Percentiles rank a stretch among this genome's conserved stretches.
Evolutionary conservation across 192 early-diverging fungal genomes (phyloP).

Genomic region (Podila clonocystis): DNA sequence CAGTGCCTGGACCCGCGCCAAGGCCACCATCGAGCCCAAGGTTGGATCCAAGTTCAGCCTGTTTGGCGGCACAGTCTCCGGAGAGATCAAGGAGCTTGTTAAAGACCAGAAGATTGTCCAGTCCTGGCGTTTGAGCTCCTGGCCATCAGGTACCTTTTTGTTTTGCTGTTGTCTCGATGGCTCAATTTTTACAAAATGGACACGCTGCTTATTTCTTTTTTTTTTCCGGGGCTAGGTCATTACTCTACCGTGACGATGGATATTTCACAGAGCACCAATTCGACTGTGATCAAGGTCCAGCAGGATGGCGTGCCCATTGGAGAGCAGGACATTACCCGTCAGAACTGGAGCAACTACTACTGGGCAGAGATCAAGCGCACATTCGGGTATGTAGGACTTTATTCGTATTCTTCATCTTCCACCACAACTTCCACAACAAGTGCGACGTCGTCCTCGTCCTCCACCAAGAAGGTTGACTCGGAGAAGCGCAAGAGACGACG

Average conservation of each 20-base stretch:
- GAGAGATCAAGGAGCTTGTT: conserved; percentile 78
- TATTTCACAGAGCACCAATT: conserved; percentile 76
- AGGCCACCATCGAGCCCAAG: conserved; percentile 69
- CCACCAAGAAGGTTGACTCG: conserved; percentile 17
- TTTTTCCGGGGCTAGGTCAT: conserved; percentile 62
- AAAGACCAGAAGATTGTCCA: conserved; percentile 81
- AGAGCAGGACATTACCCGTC: conserved; percentile 84
- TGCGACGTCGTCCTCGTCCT: conserved; percentile 24
- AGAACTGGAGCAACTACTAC: conserved; percentile 94
- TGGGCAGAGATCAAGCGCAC: conserved; percentile 92
- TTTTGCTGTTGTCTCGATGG: background rate
- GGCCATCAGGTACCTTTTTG: conserved; percentile 73
- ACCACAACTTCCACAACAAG: conserved; percentile 13
- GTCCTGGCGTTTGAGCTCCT: conserved; percentile 87
- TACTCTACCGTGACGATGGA: conserved; percentile 83
- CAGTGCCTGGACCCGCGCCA: conserved; percentile 82
- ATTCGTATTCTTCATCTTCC: conserved; percentile 22
- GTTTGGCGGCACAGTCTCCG: conserved; percentile 91
- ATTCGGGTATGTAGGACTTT: conserved; percentile 81
- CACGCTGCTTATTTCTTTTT: background rate
- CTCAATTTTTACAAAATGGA: background rate
- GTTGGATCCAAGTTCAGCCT: conserved; percentile 75
- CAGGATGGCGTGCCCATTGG: conserved; percentile 90
- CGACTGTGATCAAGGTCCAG: conserved; percentile 72
- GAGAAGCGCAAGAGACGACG: conserved; percentile 16